These are phyloP conservation scores for Saturnispora ahearnii DNA, from an alignment of 805 yeast species.

Conservation along the genomic window DNA sequence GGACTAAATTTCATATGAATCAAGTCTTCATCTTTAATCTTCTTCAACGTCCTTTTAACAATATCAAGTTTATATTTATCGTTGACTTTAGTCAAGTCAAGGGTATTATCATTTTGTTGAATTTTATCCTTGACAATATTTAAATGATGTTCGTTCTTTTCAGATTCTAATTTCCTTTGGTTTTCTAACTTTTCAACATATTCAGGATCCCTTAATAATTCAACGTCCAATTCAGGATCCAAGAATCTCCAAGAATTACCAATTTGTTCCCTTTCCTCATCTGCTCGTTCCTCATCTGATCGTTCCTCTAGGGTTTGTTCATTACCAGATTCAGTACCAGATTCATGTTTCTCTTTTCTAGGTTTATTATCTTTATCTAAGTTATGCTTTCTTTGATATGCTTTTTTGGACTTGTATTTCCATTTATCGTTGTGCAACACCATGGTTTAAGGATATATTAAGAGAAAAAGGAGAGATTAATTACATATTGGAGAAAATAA, in stretches of 20 bases:
- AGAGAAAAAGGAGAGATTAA: no score
- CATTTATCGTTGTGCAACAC: slow-evolving; percentile 46
- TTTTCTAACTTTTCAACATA: slow-evolving; percentile 10
- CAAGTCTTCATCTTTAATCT: slow-evolving; percentile 10
- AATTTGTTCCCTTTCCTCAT: slow-evolving; percentile 5
- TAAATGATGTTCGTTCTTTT: slow-evolving; percentile 7
- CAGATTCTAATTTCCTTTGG: slow-evolving; percentile 4
- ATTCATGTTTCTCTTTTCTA: neutral
- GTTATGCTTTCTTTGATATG: slow-evolving; percentile 37
- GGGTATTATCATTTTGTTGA: neutral
- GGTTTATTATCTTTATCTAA: slow-evolving; percentile 11
- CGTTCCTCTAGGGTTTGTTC: neutral
- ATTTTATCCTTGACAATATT: slow-evolving; percentile 9
- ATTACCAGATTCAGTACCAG: neutral
- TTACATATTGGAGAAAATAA: no score
- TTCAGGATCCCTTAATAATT: slow-evolving; percentile 18
- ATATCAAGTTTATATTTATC: neutral
- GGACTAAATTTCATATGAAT: slow-evolving; percentile 6
- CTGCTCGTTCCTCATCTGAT: slow-evolving; percentile 10
- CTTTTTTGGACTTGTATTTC: slow-evolving; percentile 38
- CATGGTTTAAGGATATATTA: slow-evolving; percentile 23
- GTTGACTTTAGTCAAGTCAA: neutral
- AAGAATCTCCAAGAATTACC: slow-evolving; percentile 26
- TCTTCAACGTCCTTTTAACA: slow-evolving; percentile 1
- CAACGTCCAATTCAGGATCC: slow-evolving; percentile 14